These are phyloP conservation scores for Karstenula rhodostoma DNA, from an alignment of 2,329 filamentous ascomycete genomes.

Conservation along the genomic window DNA sequence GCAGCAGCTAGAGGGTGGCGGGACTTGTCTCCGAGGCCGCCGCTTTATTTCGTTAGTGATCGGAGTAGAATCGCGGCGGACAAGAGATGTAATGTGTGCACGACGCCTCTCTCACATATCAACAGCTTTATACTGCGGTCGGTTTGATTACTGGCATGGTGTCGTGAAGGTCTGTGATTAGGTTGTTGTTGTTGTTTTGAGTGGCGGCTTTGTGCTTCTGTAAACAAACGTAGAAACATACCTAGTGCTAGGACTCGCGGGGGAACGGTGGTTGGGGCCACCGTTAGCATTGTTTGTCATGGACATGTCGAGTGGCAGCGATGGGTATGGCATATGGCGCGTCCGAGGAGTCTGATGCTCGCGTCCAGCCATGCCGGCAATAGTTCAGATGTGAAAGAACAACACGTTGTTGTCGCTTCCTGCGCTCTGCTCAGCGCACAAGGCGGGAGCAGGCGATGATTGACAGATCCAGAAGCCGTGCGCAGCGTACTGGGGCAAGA, in stretches of 20 bases:
- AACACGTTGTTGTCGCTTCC: background rate
- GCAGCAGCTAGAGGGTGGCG: background rate
- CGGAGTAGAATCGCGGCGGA: background rate
- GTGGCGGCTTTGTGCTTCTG: background rate
- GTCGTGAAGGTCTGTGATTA: background rate
- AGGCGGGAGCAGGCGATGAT: constrained; percentile 4
- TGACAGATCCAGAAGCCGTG: background rate
- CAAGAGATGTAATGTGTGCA: background rate
- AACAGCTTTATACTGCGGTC: background rate
- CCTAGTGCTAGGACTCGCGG: background rate
- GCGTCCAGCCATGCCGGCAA: background rate
- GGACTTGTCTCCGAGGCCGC: background rate
- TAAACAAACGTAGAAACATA: background rate
- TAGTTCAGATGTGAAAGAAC: background rate
- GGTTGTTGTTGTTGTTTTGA: background rate
- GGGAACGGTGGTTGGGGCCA: background rate
- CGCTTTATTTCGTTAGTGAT: background rate
- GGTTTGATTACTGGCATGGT: background rate
- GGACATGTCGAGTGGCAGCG: background rate
- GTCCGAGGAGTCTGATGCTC: background rate
- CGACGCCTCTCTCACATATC: background rate
- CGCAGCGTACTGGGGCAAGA: background rate
- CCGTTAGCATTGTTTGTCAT: background rate
- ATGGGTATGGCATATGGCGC: background rate
- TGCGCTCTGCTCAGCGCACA: background rate